Base-by-base conservation (phyloP, 2,329 filamentous ascomycete species). In the Ascochyta fabae region DNA sequence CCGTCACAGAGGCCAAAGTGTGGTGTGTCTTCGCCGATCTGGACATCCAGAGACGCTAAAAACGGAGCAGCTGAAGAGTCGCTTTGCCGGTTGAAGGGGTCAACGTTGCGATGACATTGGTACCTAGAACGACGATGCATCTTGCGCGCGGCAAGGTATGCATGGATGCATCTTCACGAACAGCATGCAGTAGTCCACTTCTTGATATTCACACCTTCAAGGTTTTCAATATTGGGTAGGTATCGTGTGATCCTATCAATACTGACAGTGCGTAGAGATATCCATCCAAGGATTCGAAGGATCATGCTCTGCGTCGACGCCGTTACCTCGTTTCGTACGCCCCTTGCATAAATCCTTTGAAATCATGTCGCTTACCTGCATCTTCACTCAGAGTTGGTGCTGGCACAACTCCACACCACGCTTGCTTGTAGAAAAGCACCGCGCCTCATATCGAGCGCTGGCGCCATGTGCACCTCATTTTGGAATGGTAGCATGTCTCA, bases 261-360 rank as follows among this genome's bases (percentile, higher is more conserved):
- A 40, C n/a, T 38, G 33, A 7, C 3, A 12, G 36, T 8, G 15
- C 39, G 43, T 39, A 35, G 26, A 24, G 22, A 36, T 19, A 22
- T 19, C 6, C n/a, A 3, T n/a, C 22, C 22, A 43, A 47, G 43
- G 53, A 48, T 43, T 41, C 13, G 36, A 39, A 39, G 43, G 36
- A 44, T 48, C 22, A 5, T 48, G 36, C 24, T 41, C 42, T 34
- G 42, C 26, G 24, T 24, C 31, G 22, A 13, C 42, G 47, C 23
- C 33, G 36, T 19, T 50, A 26, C 19, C 42, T 26, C 31, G 7
- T 42, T 29, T 27, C n/a, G 42, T 34, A 10, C 39, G 8, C 33
- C 38, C 53, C 42, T 56, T 50, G 31, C 53, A 39, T 47, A 31
- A 39, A 39, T 55, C 42, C 47, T 55, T 41, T 29, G 34, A 35